Percentiles rank a stretch among this genome's conserved stretches.
These are phyloP conservation scores for Oryza punctata DNA, from an alignment of 176 grass and related monocot species.

Conservation along the genomic window DNA sequence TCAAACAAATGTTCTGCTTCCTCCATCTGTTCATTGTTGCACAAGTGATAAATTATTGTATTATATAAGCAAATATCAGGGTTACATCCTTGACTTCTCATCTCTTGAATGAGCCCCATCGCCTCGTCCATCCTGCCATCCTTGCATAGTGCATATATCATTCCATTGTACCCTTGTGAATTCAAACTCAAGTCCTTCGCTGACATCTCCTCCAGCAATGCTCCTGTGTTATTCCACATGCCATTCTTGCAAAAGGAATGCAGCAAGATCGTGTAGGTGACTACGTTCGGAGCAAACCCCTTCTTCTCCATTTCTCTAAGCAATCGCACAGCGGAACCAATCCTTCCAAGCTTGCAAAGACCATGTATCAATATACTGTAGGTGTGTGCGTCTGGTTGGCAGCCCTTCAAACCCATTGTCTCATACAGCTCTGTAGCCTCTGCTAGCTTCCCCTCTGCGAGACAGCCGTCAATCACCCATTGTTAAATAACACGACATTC, in stretches of 20 bases:
- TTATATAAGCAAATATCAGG: conserved; percentile 86
- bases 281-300: too few species aligned
- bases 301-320: too few species aligned
- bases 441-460: too few species aligned
- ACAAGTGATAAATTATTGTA: conserved; percentile 80
- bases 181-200: conserved; percentile 64
- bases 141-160: conserved; percentile 80
- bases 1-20: conserved; percentile 64
- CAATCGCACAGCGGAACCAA: too few species aligned
- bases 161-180: conserved; percentile 73
- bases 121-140: conserved; percentile 64
- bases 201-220: conserved; percentile 60
- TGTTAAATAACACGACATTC: too few species aligned
- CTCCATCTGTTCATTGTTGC: conserved; percentile 59
- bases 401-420: too few species aligned
- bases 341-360: too few species aligned
- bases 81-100: conserved; percentile 72
- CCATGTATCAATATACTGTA: too few species aligned
- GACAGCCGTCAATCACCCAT: too few species aligned
- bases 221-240: conserved; percentile 64
- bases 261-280: too few species aligned
- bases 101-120: conserved; percentile 62
- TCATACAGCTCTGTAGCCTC: too few species aligned
- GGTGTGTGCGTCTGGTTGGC: too few species aligned
- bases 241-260: conserved; percentile 72